A percentile compares a stretch with the other conserved stretches of the same genome.
Conservation (phyloP, 768 basidiomycete genomes). For the Rubroboletus satanas region DNA sequence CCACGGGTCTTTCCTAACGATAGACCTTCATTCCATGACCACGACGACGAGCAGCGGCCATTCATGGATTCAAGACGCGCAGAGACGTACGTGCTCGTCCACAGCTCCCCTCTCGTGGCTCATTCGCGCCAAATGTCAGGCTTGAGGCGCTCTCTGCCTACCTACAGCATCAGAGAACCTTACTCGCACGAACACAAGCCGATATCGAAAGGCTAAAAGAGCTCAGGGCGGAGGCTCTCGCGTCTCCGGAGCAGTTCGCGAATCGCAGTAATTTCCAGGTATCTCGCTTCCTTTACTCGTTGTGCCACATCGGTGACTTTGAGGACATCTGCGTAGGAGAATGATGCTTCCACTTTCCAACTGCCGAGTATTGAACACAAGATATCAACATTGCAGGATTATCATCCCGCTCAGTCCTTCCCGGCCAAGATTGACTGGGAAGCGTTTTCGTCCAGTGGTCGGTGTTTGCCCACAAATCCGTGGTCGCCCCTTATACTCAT, state of each 20-base stretch:
- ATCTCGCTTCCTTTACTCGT: conserved; percentile 4
- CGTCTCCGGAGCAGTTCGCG: conserved; percentile 33
- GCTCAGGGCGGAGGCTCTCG: conserved; percentile 39
- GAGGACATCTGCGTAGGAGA: conserved; percentile 7
- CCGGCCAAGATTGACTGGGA: conserved; percentile 61
- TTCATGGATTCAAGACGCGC: conserved; percentile 33
- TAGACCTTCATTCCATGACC: conserved; percentile 28
- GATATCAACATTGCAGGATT: conserved; percentile 45
- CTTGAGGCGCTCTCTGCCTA: conserved; percentile 63
- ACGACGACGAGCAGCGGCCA: conserved; percentile 26
- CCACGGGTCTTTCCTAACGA: background rate
- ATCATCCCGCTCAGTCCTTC: conserved; percentile 36
- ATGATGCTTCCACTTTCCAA: conserved; percentile 14
- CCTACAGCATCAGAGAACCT: conserved; percentile 54
- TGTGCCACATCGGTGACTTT: conserved; percentile 19
- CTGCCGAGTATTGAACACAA: conserved; percentile 33
- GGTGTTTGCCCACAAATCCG: conserved; percentile 11
- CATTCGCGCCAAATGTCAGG: conserved; percentile 10
- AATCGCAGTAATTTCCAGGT: conserved; percentile 36
- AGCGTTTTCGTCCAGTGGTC: conserved; percentile 55
- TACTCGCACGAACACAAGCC: conserved; percentile 56
- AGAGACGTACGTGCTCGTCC: conserved; percentile 28
- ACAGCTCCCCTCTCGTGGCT: background rate
- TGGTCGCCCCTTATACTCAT: conserved; percentile 6
- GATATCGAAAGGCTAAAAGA: conserved; percentile 57